Conservation (phyloP, 768 basidiomycete genomes). For the Phylloporus scabripes region DNA sequence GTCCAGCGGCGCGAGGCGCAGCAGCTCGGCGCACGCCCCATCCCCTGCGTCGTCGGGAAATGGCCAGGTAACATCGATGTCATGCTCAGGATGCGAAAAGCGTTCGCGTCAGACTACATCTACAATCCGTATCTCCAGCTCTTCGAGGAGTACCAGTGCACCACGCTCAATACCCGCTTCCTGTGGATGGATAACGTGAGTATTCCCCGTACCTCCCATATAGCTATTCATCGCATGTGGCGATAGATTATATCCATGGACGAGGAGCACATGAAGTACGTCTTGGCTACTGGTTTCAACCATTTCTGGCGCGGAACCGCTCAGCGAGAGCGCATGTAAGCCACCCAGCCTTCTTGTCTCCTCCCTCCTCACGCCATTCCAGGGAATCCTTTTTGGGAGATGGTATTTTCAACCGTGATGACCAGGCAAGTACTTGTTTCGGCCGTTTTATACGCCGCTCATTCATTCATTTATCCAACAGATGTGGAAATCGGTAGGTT, state of each 20-base stretch:
- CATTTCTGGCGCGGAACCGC: constrained; percentile 61
- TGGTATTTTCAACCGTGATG: constrained; percentile 76
- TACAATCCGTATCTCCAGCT: constrained; percentile 59
- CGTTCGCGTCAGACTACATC: constrained; percentile 55
- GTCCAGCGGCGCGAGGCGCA: constrained; percentile 41
- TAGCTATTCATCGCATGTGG: background rate
- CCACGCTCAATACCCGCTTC: constrained; percentile 63
- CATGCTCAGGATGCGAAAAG: constrained; percentile 48
- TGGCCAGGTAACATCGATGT: constrained; percentile 80
- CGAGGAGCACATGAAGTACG: constrained; percentile 59
- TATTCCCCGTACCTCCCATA: constrained; percentile 6
- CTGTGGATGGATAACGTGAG: constrained; percentile 66
- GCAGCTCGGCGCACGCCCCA: constrained; percentile 44
- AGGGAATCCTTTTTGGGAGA: constrained; percentile 56
- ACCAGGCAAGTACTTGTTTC: constrained; percentile 41
- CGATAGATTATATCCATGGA: constrained; percentile 69
- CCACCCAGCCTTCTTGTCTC: background rate
- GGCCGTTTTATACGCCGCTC: background rate
- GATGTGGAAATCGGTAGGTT: constrained; percentile 60
- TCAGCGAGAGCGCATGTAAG: constrained; percentile 65
- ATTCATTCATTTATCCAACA: constrained; percentile 13
- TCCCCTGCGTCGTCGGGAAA: constrained; percentile 57
- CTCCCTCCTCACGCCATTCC: constrained; percentile 7
- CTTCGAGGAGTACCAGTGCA: constrained; percentile 65
- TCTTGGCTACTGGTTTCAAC: constrained; percentile 59